Percentiles rank a stretch among this genome's conserved stretches.
These are phyloP conservation scores for Blastomyces percursus DNA, from an alignment of 2,329 filamentous ascomycete genomes.

Conservation along the genomic window DNA sequence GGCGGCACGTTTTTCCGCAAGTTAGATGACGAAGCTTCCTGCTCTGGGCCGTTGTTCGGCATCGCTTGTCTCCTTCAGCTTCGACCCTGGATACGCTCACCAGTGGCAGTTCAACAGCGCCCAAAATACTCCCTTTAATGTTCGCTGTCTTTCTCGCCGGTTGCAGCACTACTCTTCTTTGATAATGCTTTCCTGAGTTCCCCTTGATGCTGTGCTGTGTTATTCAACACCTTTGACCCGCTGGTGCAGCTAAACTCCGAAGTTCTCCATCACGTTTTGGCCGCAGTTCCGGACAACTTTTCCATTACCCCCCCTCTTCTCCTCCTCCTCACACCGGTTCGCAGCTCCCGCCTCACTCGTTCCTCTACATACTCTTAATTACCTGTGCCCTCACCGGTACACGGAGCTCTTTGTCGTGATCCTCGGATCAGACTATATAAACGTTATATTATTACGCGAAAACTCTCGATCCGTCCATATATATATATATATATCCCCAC, in stretches of 20 bases:
- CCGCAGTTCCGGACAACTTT: neutral
- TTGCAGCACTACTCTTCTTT: neutral
- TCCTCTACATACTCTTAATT: neutral
- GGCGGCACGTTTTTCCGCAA: neutral
- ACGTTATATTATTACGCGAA: neutral
- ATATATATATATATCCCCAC: neutral
- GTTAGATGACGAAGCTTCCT: neutral
- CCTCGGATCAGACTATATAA: neutral
- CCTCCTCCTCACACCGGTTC: neutral
- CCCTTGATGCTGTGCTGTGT: neutral
- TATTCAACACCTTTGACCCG: neutral
- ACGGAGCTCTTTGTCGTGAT: neutral
- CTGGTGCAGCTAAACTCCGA: neutral
- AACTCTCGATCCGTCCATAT: neutral
- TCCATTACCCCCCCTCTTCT: too few species aligned
- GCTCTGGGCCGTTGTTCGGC: neutral
- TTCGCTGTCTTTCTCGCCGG: neutral
- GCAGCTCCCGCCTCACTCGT: neutral
- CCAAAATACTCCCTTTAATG: neutral
- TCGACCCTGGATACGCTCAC: neutral
- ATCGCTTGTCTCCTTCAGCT: neutral
- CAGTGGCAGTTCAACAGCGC: neutral
- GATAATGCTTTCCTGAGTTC: neutral
- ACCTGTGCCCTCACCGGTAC: neutral
- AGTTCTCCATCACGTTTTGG: neutral